Conservation (phyloP, 2,329 filamentous ascomycete species). For the Ascocoryne sarcoides region DNA sequence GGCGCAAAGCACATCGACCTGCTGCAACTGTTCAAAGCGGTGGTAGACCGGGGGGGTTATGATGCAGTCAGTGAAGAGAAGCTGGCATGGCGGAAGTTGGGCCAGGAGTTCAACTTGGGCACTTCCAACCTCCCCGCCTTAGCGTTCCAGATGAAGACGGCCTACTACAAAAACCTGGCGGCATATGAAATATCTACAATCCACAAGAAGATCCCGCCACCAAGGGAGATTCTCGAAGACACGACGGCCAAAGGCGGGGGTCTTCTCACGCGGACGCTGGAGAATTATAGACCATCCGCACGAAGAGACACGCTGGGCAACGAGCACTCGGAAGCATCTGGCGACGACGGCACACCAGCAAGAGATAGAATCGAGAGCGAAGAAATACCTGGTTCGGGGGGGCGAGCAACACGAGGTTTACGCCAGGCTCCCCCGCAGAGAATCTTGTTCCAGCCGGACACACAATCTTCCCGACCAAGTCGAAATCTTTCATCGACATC, state of each 20-base stretch:
- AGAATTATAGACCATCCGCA: slow-evolving; percentile 56
- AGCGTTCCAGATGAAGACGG: slow-evolving; percentile 77
- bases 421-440: slow-evolving; percentile 79
- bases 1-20: slow-evolving; percentile 70
- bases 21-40: slow-evolving; percentile 67
- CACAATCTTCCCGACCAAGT: slow-evolving; percentile 53
- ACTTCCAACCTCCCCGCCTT: slow-evolving; percentile 71
- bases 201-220: slow-evolving; percentile 73
- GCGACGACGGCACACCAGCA: slow-evolving; percentile 49
- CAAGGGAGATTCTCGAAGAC: slow-evolving; percentile 80
- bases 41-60: slow-evolving; percentile 73
- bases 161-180: slow-evolving; percentile 82
- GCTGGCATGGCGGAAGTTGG: slow-evolving; percentile 75
- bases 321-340: slow-evolving; percentile 50
- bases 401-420: slow-evolving; percentile 54
- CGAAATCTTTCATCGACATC: slow-evolving; percentile 45
- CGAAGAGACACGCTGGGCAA: slow-evolving; percentile 36
- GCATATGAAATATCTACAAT: slow-evolving; percentile 78
- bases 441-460: slow-evolving; percentile 78
- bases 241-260: slow-evolving; percentile 68
- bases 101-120: slow-evolving; percentile 63
- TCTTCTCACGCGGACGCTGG: slow-evolving; percentile 67
- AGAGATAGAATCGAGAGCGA: slow-evolving; percentile 41
- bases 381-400: slow-evolving; percentile 43
- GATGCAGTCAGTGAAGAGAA: slow-evolving; percentile 78